Conservation (phyloP, 257 asterid genomes). For the Lavandula angustifolia region DNA sequence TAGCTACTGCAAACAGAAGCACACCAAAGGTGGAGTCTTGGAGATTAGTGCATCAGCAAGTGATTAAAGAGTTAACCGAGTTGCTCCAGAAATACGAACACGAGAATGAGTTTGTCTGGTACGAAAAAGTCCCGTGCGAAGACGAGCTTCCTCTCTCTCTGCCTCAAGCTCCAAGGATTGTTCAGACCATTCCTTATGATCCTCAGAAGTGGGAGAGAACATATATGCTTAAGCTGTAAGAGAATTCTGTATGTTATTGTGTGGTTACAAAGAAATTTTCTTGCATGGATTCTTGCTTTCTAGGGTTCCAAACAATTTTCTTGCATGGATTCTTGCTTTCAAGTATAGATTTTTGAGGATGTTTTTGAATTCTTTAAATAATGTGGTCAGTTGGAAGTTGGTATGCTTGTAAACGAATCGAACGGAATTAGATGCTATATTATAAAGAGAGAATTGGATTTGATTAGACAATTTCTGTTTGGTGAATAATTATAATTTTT, state of each 20-base stretch:
- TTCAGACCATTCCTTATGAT: conserved; percentile 41
- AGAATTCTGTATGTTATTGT: conserved; percentile 32
- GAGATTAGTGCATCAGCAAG: conserved; percentile 41
- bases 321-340: not conserved
- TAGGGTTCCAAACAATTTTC: not conserved
- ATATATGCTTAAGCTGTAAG: conserved; percentile 36
- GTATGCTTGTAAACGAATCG: not conserved
- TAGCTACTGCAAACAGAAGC: conserved; percentile 40
- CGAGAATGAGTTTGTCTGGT: conserved; percentile 67
- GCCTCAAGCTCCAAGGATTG: conserved; percentile 53
- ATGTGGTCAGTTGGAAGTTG: not conserved
- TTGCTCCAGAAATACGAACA: conserved; percentile 53
- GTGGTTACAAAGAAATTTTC: not conserved
- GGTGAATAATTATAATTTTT: too few species aligned
- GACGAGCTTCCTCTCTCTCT: conserved; percentile 37
- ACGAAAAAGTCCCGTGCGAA: conserved; percentile 40
- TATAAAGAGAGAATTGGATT: not conserved
- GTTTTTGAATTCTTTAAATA: not conserved
- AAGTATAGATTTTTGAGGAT: not conserved
- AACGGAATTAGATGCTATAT: not conserved
- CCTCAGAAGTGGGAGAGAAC: conserved; percentile 48
- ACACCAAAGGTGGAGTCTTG: conserved; percentile 55
- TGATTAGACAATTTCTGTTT: too few species aligned
- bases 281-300: not conserved
- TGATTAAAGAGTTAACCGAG: conserved; percentile 38